phyloP scores from a whole-genome alignment of 164 flowering plant species.

The Amborella trichopoda region DNA sequence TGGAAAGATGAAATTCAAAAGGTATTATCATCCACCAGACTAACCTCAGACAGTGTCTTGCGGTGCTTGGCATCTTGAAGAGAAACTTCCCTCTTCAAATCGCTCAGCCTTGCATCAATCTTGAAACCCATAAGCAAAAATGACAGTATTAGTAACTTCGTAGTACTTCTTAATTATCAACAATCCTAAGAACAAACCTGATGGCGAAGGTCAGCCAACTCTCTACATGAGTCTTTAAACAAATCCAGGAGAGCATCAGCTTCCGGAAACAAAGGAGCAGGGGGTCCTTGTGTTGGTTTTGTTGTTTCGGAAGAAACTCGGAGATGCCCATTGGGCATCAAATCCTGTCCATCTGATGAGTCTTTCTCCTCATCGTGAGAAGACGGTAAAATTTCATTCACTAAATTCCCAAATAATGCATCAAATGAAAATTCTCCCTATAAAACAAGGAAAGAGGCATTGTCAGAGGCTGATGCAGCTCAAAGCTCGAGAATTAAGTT shows the following conservation, averaged over 20 bases:
- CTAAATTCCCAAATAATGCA: slow-evolving; percentile 90
- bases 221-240: slow-evolving; percentile 80
- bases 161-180: neutral
- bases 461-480: too few relatives aligned
- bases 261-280: slow-evolving; percentile 79
- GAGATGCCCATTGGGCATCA: slow-evolving; percentile 49
- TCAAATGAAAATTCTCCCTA: slow-evolving; percentile 98
- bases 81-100: slow-evolving; percentile 80
- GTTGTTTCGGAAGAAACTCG: slow-evolving; percentile 39
- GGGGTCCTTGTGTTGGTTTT: slow-evolving; percentile 34
- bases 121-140: slow-evolving; percentile 16
- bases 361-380: slow-evolving; percentile 69
- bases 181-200: slow-evolving; percentile 32
- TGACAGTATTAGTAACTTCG: neutral
- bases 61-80: slow-evolving; percentile 89
- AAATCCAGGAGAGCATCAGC: slow-evolving; percentile 69
- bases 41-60: slow-evolving; percentile 87
- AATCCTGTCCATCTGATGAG: slow-evolving; percentile 64
- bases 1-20: too few relatives aligned
- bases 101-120: slow-evolving; percentile 71
- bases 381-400: slow-evolving; percentile 73
- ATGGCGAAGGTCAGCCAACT: slow-evolving; percentile 69
- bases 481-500: neutral
- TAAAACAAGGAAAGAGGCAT: neutral
- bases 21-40: too few relatives aligned